Base-by-base conservation (phyloP, 192 early-diverging fungal genomes). In the Spinellus fusiger region DNA sequence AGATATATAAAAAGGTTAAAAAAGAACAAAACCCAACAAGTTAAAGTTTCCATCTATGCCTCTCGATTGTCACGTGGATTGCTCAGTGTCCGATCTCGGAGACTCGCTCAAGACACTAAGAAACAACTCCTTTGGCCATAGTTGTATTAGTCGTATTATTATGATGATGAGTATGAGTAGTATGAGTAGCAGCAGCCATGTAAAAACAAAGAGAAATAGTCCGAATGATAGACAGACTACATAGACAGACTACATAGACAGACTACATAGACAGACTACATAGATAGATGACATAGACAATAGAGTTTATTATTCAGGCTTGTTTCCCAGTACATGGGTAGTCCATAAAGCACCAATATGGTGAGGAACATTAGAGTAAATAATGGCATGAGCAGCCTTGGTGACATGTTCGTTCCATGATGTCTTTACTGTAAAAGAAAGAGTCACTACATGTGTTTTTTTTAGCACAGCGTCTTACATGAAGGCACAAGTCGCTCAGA, bases 311-410 rank as follows among this genome's bases (percentile, higher is more conserved):
- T n/a, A n/a, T n/a, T n/a, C n/a, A n/a, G n/a, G n/a, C n/a, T n/a
- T n/a, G 44, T 57, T 29, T 13, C 56, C 56, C 7, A 57, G 38
- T 4, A 57, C 56, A 27, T 57, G 32, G 35, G 37, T 46, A 20
- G 22, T 40, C 56, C 56, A 57, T 22, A 57, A 38, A 4, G 5
- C 16, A 2, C 13, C 25, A 16, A 34, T 34, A 13, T 57, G 8
- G 6, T n/a, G 22, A 37, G 56, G 56, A 13, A 37, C n/a, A 13
- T 57, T 26, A 46, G 37, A 44, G 16, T 57, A 20, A 20, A 57
- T 57, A 1, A 57, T 25, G 15, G 34, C 40, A 44, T 57, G 56
- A 13, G 56, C 34, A 18, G 40, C 34, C 1, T 44, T 57, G 23
- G 56, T 44, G 4, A 57, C 38, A 27, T 57, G 56, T 1, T 34